Conservation (phyloP, 805 yeast genomes). For the Candida stauntonica region DNA sequence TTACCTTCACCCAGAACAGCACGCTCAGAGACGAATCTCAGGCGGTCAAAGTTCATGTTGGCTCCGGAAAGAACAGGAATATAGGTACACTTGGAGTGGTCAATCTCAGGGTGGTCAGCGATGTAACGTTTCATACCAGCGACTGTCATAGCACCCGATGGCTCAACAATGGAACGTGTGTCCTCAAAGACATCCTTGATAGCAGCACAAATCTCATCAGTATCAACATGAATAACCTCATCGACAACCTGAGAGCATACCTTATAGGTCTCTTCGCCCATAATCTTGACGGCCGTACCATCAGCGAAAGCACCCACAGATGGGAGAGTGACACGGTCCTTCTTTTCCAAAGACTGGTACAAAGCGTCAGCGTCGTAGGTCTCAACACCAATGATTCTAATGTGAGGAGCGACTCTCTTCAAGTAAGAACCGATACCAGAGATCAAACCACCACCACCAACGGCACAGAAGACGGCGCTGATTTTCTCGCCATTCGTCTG, state of each 20-base stretch:
- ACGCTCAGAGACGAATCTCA: slow-evolving; percentile 94
- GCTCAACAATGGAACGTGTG: slow-evolving; percentile 90
- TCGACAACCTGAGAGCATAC: slow-evolving; percentile 77
- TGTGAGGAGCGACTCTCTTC: slow-evolving; percentile 96
- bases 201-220: slow-evolving; percentile 96
- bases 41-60: slow-evolving; percentile 94
- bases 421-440: slow-evolving; percentile 89
- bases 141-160: slow-evolving; percentile 94
- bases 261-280: slow-evolving; percentile 91
- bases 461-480: slow-evolving; percentile 84
- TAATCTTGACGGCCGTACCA: slow-evolving; percentile 90
- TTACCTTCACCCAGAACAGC: slow-evolving; percentile 98
- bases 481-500: slow-evolving; percentile 76
- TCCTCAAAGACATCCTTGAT: slow-evolving; percentile 96
- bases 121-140: slow-evolving; percentile 91
- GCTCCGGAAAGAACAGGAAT: slow-evolving; percentile 93
- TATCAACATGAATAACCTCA: slow-evolving; percentile 77
- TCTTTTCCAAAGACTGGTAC: slow-evolving; percentile 57
- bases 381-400: slow-evolving; percentile 92
- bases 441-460: slow-evolving; percentile 96
- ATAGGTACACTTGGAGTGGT: slow-evolving; percentile 66
- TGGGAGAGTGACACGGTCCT: slow-evolving; percentile 51
- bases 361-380: slow-evolving; percentile 95
- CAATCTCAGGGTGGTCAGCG: slow-evolving; percentile 59
- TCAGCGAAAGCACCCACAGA: slow-evolving; percentile 97